phyloP scores from a whole-genome alignment of 2,329 filamentous ascomycete genomes.

The Clonostachys rhizophaga region DNA sequence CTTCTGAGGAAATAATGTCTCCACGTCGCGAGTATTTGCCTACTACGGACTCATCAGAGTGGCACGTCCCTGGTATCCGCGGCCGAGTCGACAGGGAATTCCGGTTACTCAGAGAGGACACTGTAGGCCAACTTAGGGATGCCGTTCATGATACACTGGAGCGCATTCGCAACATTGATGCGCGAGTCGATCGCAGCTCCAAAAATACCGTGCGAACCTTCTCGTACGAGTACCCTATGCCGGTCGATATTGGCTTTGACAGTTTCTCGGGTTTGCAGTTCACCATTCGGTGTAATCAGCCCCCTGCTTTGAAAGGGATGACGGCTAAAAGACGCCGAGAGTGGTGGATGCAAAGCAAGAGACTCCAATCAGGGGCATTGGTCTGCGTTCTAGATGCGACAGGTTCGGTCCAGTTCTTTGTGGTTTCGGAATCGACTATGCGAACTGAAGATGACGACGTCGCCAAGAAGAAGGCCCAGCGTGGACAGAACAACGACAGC shows the following conservation, averaged over 20 bases:
- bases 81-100: conserved; percentile 52
- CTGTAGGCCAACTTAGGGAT: conserved; percentile 46
- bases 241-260: conserved; percentile 22
- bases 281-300: conserved; percentile 4
- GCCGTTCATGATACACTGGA: conserved; percentile 28
- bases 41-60: conserved; percentile 24
- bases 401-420: too few species aligned
- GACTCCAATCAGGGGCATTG: too few species aligned
- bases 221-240: conserved; percentile 16
- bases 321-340: too few species aligned
- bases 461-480: too few species aligned
- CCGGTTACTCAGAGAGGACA: conserved; percentile 50
- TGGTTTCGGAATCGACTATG: too few species aligned
- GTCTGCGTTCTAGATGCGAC: too few species aligned
- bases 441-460: too few species aligned
- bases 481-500: too few species aligned
- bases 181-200: conserved; percentile 5
- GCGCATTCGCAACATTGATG: conserved; percentile 17
- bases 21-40: conserved; percentile 37
- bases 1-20: conserved; percentile 37
- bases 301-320: too few species aligned
- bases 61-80: conserved; percentile 28
- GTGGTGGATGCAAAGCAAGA: too few species aligned
- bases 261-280: conserved; percentile 34
- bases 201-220: conserved; percentile 13